Base-by-base conservation (phyloP, 2,329 filamentous ascomycete genomes). In the Arthrobotrys sphaeroides region DNA sequence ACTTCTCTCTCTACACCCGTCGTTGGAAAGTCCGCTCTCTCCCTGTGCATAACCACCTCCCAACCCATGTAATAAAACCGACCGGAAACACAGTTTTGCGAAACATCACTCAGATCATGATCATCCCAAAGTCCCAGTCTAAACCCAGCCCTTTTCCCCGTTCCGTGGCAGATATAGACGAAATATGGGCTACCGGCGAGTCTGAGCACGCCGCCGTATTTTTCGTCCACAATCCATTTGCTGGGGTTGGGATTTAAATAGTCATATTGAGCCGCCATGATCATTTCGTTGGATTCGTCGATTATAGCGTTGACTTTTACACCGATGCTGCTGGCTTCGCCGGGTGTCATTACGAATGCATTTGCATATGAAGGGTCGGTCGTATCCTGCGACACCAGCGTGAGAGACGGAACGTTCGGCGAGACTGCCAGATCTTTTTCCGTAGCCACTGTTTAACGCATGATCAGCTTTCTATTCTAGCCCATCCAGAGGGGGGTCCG, bases 21-120 rank as follows among this genome's bases (percentile, higher is more conserved):
- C 7, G 47, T 36, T 2, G 55, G 55, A 6, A 53, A 16, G 2
- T 64, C 72, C 3, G 13, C 3, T 26, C 38, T 62, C 0, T 33
- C 16, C n/a, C 26, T 57, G 3, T 57, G 53, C 24, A 22, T 40
- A 2, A 69, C 57, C 0, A 51, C 5, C 2, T 64, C 36, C 72
- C 72, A 75, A 3, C 72, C 64, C 1, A 40, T 75, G 28, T 69
- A 75, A 33, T 22, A 65, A 33, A 75, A 75, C 4, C 40, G 20
- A 57, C 18, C 28, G 5, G 42, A 28, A 13, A 13, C 10, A 20
- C 64, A 75, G 22, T 12, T 62, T 16, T 65, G n/a, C 2, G 72
- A 45, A 18, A 69, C 2, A 16, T 45, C 13, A 3, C 20, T 16
- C 5, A 64, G 26, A n/a, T 69, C 22, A 12, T 22, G 26, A n/a